A percentile compares a stretch with the other conserved stretches of the same genome.
Evolutionary conservation across 2,329 filamentous ascomycete genomes (phyloP).

Genomic region (Exophiala phaeomuriformis): DNA sequence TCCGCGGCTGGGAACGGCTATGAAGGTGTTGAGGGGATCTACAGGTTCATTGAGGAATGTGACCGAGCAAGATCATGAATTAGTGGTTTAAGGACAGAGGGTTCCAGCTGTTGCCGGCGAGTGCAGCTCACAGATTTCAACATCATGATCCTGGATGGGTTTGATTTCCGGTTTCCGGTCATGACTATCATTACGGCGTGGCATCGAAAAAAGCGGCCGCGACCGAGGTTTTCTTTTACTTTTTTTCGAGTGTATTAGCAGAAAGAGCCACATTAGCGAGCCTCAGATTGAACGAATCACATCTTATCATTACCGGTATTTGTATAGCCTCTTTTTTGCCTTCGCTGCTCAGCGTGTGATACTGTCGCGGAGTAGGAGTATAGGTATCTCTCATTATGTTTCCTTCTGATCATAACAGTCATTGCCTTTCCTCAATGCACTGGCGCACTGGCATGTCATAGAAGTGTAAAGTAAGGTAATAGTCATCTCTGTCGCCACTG

Average conservation of each 20-base stretch:
- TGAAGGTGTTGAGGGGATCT: conserved; percentile 59
- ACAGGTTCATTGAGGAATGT: conserved; percentile 58
- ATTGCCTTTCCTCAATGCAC: background rate
- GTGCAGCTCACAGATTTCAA: conserved; percentile 6
- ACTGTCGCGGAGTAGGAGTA: too few species aligned
- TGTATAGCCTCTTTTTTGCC: background rate
- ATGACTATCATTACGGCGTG: background rate
- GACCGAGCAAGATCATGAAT: conserved; percentile 39
- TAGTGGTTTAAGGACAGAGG: background rate
- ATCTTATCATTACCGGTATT: conserved; percentile 1
- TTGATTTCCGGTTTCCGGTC: background rate
- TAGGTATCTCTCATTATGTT: background rate
- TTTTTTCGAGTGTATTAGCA: conserved; percentile 3
- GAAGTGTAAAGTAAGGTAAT: too few species aligned
- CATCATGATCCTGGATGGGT: background rate
- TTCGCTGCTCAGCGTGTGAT: background rate
- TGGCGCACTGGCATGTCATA: background rate
- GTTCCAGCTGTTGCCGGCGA: conserved; percentile 11
- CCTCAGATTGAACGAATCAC: conserved; percentile 14
- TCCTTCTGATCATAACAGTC: background rate
- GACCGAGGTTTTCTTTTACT: background rate
- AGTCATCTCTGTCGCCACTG: too few species aligned
- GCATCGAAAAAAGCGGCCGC: background rate
- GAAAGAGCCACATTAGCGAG: conserved; percentile 18
- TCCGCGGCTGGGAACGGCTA: conserved; percentile 35